phyloP scores from a whole-genome alignment of 2,329 filamentous ascomycete species.

The Penicillium capsulatum region DNA sequence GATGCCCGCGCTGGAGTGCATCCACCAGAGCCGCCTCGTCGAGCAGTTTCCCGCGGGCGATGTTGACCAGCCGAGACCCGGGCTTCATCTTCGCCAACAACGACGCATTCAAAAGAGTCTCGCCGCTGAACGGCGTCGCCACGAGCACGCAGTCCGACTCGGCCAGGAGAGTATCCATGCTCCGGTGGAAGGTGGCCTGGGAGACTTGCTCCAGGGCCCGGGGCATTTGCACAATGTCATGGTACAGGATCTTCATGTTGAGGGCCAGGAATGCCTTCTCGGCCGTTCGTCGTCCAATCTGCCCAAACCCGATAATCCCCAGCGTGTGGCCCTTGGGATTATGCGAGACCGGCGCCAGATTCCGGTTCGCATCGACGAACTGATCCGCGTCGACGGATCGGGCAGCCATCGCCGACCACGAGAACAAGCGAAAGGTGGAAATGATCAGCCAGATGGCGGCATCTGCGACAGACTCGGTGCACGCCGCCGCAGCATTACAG shows the following conservation, averaged over 20 bases:
- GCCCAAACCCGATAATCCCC: constrained; percentile 66
- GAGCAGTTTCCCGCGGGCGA: constrained; percentile 49
- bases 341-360: constrained; percentile 56
- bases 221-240: constrained; percentile 46
- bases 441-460: constrained; percentile 66
- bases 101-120: constrained; percentile 42
- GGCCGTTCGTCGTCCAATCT: constrained; percentile 61
- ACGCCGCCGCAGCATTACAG: constrained; percentile 67
- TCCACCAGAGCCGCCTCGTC: constrained; percentile 48
- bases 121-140: constrained; percentile 43
- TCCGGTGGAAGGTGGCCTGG: constrained; percentile 40
- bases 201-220: constrained; percentile 38
- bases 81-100: constrained; percentile 48
- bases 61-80: constrained; percentile 49
- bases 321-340: constrained; percentile 61
- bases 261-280: constrained; percentile 56
- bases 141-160: constrained; percentile 47
- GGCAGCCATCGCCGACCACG: constrained; percentile 60
- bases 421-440: constrained; percentile 63
- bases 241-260: constrained; percentile 61
- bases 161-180: constrained; percentile 42
- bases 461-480: constrained; percentile 69
- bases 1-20: constrained; percentile 46
- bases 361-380: constrained; percentile 58
- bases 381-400: constrained; percentile 40